Conservation (phyloP, 23 red algal genomes). For the Gracilaria caudata region DNA sequence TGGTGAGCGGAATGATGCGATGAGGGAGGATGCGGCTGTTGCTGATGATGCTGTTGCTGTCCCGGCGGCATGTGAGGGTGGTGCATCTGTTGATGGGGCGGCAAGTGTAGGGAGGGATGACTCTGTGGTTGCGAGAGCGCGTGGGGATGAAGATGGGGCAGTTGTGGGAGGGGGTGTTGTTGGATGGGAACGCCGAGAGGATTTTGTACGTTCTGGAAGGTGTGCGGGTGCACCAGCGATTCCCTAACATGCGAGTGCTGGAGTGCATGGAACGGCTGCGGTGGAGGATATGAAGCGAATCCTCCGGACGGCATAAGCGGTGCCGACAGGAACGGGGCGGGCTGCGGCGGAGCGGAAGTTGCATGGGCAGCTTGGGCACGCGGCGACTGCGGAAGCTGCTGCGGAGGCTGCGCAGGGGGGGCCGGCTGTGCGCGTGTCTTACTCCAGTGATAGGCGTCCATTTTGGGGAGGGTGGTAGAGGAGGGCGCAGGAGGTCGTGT, state of each 20-base stretch:
- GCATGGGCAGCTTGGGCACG: not conserved
- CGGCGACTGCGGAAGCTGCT: slow-evolving; percentile 27
- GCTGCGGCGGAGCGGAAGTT: slow-evolving; percentile 8
- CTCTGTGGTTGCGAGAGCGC: slow-evolving; percentile 12
- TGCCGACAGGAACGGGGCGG: slow-evolving; percentile 16
- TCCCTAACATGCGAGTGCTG: slow-evolving; percentile 29
- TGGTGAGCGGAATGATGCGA: slow-evolving; percentile 30
- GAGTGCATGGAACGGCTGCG: slow-evolving; percentile 12
- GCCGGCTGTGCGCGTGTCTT: slow-evolving; percentile 9
- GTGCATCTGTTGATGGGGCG: not conserved
- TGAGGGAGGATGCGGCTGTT: slow-evolving; percentile 24
- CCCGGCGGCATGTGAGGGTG: not conserved
- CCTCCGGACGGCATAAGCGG: slow-evolving; percentile 21
- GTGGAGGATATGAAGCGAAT: slow-evolving; percentile 34
- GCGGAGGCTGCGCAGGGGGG: not conserved
- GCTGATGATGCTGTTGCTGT: slow-evolving; percentile 34
- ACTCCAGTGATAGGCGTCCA: slow-evolving; percentile 43
- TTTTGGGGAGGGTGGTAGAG: not conserved
- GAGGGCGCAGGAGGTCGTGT: not conserved
- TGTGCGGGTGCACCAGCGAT: slow-evolving; percentile 20
- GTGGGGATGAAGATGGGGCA: slow-evolving; percentile 37
- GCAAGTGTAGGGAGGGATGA: slow-evolving; percentile 4
- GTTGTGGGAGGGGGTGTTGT: slow-evolving; percentile 49
- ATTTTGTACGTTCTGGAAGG: slow-evolving; percentile 30
- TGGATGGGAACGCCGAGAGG: slow-evolving; percentile 57